Conservation (phyloP, 495 filamentous ascomycete species). For the Hypoxylon lienhwacheense region DNA sequence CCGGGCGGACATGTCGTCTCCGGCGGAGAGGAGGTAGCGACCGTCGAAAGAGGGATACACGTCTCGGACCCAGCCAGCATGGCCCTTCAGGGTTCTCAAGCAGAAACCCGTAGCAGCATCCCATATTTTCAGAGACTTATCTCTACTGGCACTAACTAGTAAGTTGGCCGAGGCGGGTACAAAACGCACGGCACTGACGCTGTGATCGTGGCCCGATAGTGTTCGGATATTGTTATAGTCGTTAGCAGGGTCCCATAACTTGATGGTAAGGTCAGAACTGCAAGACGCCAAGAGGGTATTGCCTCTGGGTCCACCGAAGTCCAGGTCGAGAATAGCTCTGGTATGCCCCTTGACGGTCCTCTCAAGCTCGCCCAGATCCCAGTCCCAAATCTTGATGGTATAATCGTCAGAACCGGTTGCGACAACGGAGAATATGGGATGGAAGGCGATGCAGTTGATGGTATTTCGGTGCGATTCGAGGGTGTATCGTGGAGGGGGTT, state of each 20-base stretch:
- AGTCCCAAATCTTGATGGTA: slow-evolving; percentile 96
- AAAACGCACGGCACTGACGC: slow-evolving; percentile 83
- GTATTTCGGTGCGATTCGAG: slow-evolving; percentile 81
- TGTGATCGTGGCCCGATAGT: slow-evolving; percentile 90
- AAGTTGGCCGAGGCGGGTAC: slow-evolving; percentile 69
- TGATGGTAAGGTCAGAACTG: slow-evolving; percentile 89
- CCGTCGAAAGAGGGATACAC: slow-evolving; percentile 83
- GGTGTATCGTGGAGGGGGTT: slow-evolving; percentile 75
- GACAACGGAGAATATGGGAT: slow-evolving; percentile 87
- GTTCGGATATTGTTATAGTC: slow-evolving; percentile 97
- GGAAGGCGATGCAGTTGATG: slow-evolving; percentile 90
- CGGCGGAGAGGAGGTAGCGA: slow-evolving; percentile 75
- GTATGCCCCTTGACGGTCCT: slow-evolving; percentile 92
- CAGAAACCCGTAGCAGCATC: slow-evolving; percentile 93
- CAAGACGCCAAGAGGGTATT: slow-evolving; percentile 88
- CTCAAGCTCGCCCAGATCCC: slow-evolving; percentile 93
- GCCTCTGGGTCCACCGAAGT: slow-evolving; percentile 87
- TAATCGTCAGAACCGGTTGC: slow-evolving; percentile 89
- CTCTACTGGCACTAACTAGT: slow-evolving; percentile 77
- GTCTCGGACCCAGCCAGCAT: slow-evolving; percentile 88
- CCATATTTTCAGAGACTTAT: slow-evolving; percentile 86
- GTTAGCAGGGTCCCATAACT: slow-evolving; percentile 91
- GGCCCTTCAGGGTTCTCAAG: slow-evolving; percentile 78
- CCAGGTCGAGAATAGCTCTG: slow-evolving; percentile 83
- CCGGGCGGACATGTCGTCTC: slow-evolving; percentile 77